These are phyloP conservation scores for Gaillardinia entomophila DNA, from an alignment of 805 yeast genomes.

Conservation along the genomic window DNA sequence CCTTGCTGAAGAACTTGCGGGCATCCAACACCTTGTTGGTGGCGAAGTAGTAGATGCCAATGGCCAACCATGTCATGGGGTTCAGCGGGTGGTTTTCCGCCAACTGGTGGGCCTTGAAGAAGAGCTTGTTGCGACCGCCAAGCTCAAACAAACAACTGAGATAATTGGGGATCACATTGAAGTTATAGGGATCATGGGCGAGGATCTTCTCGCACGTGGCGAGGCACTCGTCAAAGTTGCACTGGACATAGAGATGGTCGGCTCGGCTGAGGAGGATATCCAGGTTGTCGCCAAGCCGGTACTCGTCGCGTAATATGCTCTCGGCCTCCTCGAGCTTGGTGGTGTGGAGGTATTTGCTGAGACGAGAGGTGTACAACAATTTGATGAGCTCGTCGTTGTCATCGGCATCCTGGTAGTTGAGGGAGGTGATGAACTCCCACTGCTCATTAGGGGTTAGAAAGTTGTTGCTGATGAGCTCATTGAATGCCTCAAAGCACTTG, in stretches of 20 bases:
- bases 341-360: slow-evolving; percentile 67
- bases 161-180: slow-evolving; percentile 69
- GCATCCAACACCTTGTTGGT: slow-evolving; percentile 75
- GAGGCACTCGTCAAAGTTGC: slow-evolving; percentile 73
- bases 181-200: slow-evolving; percentile 62
- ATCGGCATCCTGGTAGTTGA: slow-evolving; percentile 68
- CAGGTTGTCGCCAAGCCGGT: slow-evolving; percentile 58
- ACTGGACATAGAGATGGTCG: slow-evolving; percentile 65
- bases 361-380: slow-evolving; percentile 65
- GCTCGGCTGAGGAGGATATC: slow-evolving; percentile 68
- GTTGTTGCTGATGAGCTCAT: slow-evolving; percentile 66
- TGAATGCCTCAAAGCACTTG: slow-evolving; percentile 89
- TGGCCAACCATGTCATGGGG: slow-evolving; percentile 86
- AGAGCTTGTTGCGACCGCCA: slow-evolving; percentile 76
- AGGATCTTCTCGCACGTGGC: slow-evolving; percentile 62
- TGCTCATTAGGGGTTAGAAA: slow-evolving; percentile 80
- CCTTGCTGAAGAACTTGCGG: slow-evolving; percentile 79
- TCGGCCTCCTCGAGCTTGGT: slow-evolving; percentile 61
- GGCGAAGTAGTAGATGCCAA: slow-evolving; percentile 83
- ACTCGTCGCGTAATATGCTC: slow-evolving; percentile 60
- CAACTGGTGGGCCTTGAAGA: slow-evolving; percentile 73
- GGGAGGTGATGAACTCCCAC: slow-evolving; percentile 65
- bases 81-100: slow-evolving; percentile 80
- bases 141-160: slow-evolving; percentile 80
- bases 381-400: slow-evolving; percentile 79